A percentile compares a stretch with the other conserved stretches of the same genome.
These are phyloP conservation scores for Fusarium fujikuroi DNA, from an alignment of 2,329 filamentous ascomycete species.

Conservation along the genomic window DNA sequence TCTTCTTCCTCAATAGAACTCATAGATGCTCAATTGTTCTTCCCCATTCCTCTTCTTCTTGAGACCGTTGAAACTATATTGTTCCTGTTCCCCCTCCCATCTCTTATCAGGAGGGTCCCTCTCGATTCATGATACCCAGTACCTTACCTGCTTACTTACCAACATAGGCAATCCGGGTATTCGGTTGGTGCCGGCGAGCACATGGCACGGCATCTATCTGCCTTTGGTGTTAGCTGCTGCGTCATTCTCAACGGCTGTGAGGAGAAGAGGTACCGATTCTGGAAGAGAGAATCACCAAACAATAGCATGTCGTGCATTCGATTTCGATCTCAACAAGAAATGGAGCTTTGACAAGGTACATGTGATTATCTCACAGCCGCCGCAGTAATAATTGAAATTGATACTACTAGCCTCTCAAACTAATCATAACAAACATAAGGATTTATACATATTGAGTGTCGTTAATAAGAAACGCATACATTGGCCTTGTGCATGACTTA, in stretches of 20 bases:
- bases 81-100: not conserved
- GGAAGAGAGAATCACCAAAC: not conserved
- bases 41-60: not conserved
- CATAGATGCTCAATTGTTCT: not conserved
- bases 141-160: conserved; percentile 13
- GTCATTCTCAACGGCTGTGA: conserved; percentile 17
- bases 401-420: not conserved
- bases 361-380: not conserved
- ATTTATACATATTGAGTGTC: not conserved
- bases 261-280: not conserved
- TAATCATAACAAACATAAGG: not conserved
- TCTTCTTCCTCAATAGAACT: not conserved
- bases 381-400: not conserved
- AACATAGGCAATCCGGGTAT: conserved; percentile 6
- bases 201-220: conserved; percentile 15
- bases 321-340: not conserved
- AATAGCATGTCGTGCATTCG: not conserved
- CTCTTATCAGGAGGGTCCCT: not conserved
- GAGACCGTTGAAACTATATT: conserved; percentile 10
- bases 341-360: not conserved
- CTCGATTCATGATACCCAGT: conserved; percentile 13
- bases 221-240: conserved; percentile 16
- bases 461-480: not conserved
- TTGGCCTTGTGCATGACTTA: not conserved
- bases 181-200: conserved; percentile 28